Conservation (phyloP, 352 stramenopile genomes). For the Halophytophthora polymorphica region DNA sequence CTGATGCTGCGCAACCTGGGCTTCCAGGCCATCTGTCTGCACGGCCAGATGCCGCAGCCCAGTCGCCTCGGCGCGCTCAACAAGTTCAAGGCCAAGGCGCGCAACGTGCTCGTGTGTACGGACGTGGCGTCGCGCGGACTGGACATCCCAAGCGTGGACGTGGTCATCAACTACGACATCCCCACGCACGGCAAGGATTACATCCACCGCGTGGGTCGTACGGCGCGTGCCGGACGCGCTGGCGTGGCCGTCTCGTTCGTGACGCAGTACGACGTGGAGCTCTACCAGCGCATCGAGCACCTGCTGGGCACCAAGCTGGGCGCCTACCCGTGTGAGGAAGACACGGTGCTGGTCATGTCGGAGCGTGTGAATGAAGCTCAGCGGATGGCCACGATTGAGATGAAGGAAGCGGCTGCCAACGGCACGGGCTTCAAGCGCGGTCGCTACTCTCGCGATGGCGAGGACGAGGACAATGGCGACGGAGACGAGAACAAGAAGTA, state of each 20-base stretch:
- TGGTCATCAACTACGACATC: slow-evolving; percentile 99
- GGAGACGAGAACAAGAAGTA: slow-evolving; percentile 58
- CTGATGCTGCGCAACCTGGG: slow-evolving; percentile 98
- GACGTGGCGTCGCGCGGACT: slow-evolving; percentile 91
- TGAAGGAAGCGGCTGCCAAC: slow-evolving; percentile 79
- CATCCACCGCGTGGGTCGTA: slow-evolving; percentile 98
- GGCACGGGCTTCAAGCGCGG: slow-evolving; percentile 47
- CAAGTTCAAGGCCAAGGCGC: slow-evolving; percentile 95
- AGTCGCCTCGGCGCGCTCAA: slow-evolving; percentile 96
- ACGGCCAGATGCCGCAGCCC: slow-evolving; percentile 98
- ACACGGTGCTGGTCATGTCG: slow-evolving; percentile 95
- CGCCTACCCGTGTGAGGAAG: slow-evolving; percentile 87
- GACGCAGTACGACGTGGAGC: slow-evolving; percentile 98
- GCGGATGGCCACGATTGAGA: slow-evolving; percentile 90
- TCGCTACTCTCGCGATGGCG: slow-evolving; percentile 55
- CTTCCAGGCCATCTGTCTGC: slow-evolving; percentile 97
- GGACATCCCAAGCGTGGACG: slow-evolving; percentile 97
- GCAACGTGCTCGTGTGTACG: slow-evolving; percentile 88
- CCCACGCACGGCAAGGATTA: slow-evolving; percentile 98
- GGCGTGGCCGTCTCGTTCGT: slow-evolving; percentile 97
- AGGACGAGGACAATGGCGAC: slow-evolving; percentile 35
- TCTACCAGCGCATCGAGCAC: slow-evolving; percentile 97
- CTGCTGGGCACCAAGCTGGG: slow-evolving; percentile 83
- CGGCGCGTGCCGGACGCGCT: slow-evolving; percentile 92
- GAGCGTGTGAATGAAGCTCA: slow-evolving; percentile 98